These are phyloP conservation scores for Citrullus colocynthis DNA, from an alignment of 306 rosid species.

Conservation along the genomic window DNA sequence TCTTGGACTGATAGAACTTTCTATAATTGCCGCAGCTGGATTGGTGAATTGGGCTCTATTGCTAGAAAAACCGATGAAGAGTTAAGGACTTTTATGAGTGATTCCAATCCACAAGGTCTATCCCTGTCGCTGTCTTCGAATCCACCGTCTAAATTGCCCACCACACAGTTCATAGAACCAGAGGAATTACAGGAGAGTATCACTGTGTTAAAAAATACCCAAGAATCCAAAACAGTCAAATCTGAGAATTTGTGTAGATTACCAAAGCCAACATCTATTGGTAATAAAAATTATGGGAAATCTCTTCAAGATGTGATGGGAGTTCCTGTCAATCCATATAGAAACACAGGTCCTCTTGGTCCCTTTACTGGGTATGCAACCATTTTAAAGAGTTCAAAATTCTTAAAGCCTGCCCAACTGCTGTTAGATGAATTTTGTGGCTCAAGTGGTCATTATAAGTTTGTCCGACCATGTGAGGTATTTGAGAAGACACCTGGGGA, in stretches of 20 bases:
- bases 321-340: slow-evolving; percentile 18
- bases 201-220: slow-evolving; percentile 8
- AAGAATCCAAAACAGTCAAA: slow-evolving; percentile 9
- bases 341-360: slow-evolving; percentile 80
- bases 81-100: slow-evolving; percentile 16
- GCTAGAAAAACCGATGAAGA: slow-evolving; percentile 14
- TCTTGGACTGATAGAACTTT: slow-evolving; percentile 28
- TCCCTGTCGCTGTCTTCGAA: slow-evolving; percentile 78
- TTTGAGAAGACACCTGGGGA: slow-evolving; percentile 34
- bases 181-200: slow-evolving; percentile 19
- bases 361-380: slow-evolving; percentile 94
- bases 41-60: slow-evolving; percentile 16
- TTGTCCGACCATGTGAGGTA: slow-evolving; percentile 12
- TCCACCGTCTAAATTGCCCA: slow-evolving; percentile 25
- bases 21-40: slow-evolving; percentile 13
- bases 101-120: slow-evolving; percentile 57
- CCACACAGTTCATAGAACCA: slow-evolving; percentile 25
- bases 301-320: slow-evolving; percentile 47
- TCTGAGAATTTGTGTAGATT: slow-evolving; percentile 12
- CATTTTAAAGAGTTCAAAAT: slow-evolving; percentile 68
- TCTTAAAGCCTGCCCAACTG: slow-evolving; percentile 59
- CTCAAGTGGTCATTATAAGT: slow-evolving; percentile 12
- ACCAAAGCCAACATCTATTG: slow-evolving; percentile 31
- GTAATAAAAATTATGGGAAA: slow-evolving; percentile 38
- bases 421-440: slow-evolving; percentile 53